Base-by-base conservation (phyloP, 129 eudicot species). In the Helichrysum umbraculigerum region DNA sequence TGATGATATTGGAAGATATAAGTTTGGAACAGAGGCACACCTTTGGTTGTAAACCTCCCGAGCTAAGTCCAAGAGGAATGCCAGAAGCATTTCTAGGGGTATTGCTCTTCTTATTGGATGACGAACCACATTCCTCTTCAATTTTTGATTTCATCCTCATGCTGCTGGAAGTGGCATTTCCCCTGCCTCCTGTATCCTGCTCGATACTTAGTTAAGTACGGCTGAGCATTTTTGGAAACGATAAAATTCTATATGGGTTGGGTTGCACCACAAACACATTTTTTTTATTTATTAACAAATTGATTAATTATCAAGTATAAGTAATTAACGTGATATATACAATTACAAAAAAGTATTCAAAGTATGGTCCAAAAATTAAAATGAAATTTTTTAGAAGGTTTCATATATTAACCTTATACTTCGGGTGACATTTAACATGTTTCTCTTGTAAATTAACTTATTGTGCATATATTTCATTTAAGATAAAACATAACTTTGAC, bases 41-140 rank as follows among this genome's bases (percentile, higher is more conserved):
- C 96, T 88, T 89, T 32, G 96, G 89, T 70, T 86, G 97, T 81
- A 95, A 84, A 59, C 91, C 96, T 62, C 92, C 91, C 5, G 86
- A 68, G 64, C 96, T 97, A 74, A 95, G 63, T 78, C 99, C 99
- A 83, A 91, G 82, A 58, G 99, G 99, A 76, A 86, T 78, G 19
- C 60, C 60, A 29, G 81, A 59, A 63, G 89, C 75, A 65, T 79
- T 87, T 68, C 47, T 79, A 58, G 80, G 64, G 32, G 44, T 69
- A 73, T 51, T 76, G 39, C 19, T 73, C 62, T 72, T 83, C 60
- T 72, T 78, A 75, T 52, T 76, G 15, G 85, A 76, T 29, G 78
- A 51, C 39, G 74, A 39, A 79, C 86, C 79, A 59, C 75, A 74
- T 75, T 78, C 82, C 10, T 75, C 57, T 44, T 64, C 78, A 35